Base-by-base conservation (phyloP, 2,329 filamentous ascomycete species). In the Macrophomina tecta region DNA sequence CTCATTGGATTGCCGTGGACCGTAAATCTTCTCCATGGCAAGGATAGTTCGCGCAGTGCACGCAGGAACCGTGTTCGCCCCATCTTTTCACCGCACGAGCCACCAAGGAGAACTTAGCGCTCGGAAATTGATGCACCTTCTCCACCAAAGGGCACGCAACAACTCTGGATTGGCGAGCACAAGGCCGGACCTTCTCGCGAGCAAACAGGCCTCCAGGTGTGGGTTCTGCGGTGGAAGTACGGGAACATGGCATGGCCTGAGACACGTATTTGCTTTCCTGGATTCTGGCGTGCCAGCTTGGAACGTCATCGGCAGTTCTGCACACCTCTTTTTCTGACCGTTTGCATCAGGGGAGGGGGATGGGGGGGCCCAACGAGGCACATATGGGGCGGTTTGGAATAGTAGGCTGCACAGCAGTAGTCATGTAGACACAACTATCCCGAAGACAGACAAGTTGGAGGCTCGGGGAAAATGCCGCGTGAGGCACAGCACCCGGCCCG, bases 1-100 rank as follows among this genome's bases (percentile, higher is more conserved):
- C 16, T 55, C 52, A n/a, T 38, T 23, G 5, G 6, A 18, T 8
- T 2, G 16, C 52, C 12, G 53, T 14, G 18, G 28, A 11, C 28
- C 5, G 56, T 23, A 61, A 30, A 62, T 62, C 58, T 28, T 38
- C 45, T 36, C 58, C 42, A 38, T n/a, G n/a, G 16, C 9, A 28
- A 62, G 58, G 16, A 49, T 7, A 23, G 16, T 3, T 16, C 32
- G 38, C n/a, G 23, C 55, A 16, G n/a, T 34, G 16, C 30, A 38
- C 18, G 45, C 58, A 62, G 45, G 58, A 62, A 62, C 58, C 45
- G 58, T 38, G 58, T 5, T 49, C 30, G 58, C 45, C 56, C 58
- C 58, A 62, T 62, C 45, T 62, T 62, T 60, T 42, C 23, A 8
- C 14, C 38, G 38, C 55, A 45, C 42, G 32, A 38, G 7, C 42